Percentiles rank a stretch among this genome's conserved stretches.
Evolutionary conservation across 2,329 filamentous ascomycete species (phyloP).

Genomic region (Alternaria atra): DNA sequence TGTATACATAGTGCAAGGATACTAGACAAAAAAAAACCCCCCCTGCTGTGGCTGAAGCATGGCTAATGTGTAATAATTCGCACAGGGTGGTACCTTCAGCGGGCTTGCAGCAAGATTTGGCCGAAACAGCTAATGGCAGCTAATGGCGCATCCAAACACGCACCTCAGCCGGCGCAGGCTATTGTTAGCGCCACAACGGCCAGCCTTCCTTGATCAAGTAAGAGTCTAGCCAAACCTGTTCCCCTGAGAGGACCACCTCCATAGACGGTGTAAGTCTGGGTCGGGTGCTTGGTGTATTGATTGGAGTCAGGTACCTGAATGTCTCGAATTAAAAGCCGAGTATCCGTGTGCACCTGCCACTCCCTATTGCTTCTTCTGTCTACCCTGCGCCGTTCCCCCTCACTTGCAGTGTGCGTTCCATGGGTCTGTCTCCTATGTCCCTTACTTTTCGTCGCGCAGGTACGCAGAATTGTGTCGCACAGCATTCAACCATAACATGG

Average conservation of each 20-base stretch:
- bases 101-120: not conserved
- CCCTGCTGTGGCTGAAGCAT: conserved; percentile 20
- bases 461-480: conserved; percentile 33
- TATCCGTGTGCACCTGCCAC: conserved; percentile 34
- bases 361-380: conserved; percentile 18
- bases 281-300: conserved; percentile 16
- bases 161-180: conserved; percentile 5
- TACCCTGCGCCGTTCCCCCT: conserved; percentile 16
- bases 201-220: conserved; percentile 9
- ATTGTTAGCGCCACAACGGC: conserved; percentile 19
- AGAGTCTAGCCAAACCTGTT: conserved; percentile 14
- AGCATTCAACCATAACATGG: conserved; percentile 41
- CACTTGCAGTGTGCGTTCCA: conserved; percentile 16
- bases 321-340: conserved; percentile 25
- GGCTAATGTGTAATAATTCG: conserved; percentile 3
- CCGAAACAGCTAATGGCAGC: conserved; percentile 1
- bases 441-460: conserved; percentile 30
- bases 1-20: not conserved
- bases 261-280: conserved; percentile 10
- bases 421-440: conserved; percentile 20
- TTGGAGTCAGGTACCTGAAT: conserved; percentile 23
- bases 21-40: conserved; percentile 2
- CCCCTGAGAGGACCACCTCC: conserved; percentile 18
- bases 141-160: not conserved
- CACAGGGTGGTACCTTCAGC: not conserved